These are phyloP conservation scores for Sorghum bicolor DNA, from an alignment of 176 grass and related monocot species.

Conservation along the genomic window DNA sequence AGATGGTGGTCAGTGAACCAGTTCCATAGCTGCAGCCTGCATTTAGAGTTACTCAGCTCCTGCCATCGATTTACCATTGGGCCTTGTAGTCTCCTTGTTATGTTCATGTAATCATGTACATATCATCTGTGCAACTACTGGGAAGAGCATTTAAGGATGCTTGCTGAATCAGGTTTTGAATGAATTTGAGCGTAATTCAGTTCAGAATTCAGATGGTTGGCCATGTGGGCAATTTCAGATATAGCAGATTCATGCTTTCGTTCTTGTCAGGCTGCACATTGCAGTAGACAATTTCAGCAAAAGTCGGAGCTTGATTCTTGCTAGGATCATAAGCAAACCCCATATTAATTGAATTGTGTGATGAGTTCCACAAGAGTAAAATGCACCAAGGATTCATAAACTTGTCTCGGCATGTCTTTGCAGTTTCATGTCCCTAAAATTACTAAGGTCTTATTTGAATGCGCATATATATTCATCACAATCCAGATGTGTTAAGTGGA, in stretches of 20 bases:
- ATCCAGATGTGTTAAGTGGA: too few species aligned
- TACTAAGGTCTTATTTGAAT: too few species aligned
- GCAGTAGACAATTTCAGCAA: neutral
- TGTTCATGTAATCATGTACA: constrained; percentile 12
- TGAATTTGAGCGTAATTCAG: neutral
- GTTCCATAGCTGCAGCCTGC: neutral
- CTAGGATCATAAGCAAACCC: too few species aligned
- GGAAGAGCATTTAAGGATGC: neutral
- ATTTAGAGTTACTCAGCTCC: neutral
- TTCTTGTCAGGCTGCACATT: neutral
- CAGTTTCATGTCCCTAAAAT: too few species aligned
- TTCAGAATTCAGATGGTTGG: neutral
- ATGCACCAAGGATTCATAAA: too few species aligned
- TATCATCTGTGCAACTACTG: neutral
- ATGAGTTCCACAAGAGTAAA: neutral
- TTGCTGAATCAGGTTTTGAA: neutral
- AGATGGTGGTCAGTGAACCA: neutral
- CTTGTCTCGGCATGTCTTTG: too few species aligned
- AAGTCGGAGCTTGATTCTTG: neutral
- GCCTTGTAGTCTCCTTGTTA: neutral
- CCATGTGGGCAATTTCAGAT: neutral
- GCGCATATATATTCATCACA: too few species aligned
- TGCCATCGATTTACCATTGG: neutral
- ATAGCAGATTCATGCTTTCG: neutral
- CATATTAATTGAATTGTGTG: neutral